Base-by-base conservation (phyloP, 1,284 basidiomycete genomes). In the Rhodotorula sp. region DNA sequence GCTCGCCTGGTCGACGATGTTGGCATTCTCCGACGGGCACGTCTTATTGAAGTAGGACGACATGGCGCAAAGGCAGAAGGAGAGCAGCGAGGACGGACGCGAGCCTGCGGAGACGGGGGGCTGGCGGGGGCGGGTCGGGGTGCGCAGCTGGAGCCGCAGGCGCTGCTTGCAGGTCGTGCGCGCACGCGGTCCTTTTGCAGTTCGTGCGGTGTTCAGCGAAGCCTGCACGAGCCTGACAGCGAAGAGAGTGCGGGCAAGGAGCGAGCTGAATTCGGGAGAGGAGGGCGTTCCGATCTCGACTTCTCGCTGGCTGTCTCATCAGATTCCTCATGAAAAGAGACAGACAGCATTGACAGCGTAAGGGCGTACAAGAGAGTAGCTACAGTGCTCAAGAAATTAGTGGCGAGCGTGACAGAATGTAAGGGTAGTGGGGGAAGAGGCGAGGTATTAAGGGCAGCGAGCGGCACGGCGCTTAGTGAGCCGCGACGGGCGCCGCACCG, bases 11-110 rank as follows among this genome's bases (percentile, higher is more conserved):
- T 74, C 72, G 3, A 57, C 54, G 3, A 7, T 53, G 5, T 25
- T 25, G 19, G 60, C 48, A 57, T 74, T 74, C 36, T 66, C 64
- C 7, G 64, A 61, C 25, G 70, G 66, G 32, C 72, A 74, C 2
- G 62, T 66, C 7, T 32, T 39, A 39, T 62, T 71, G 39, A 58
- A 44, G 39, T 58, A 58, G 7, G n/a, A 41, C 22, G 34, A 15
- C 57, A 58, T 58, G n/a, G 39, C n/a, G 29, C 1, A 9, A 41
- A 51, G 32, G 54, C 22, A 13, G 46, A n/a, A 48, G 7, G 32
- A 36, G 29, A 36, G 13, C 17, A 17, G 41, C 3, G n/a, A 3
- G 6, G 50, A 27, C 32, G 10, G 60, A 32, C 29, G 56, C 21
- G 56, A 29, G 36, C 15, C 1, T 25, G 46, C 44, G 46, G 22